Base-by-base conservation (phyloP, 495 filamentous ascomycete species). In the Penicillium lividum region DNA sequence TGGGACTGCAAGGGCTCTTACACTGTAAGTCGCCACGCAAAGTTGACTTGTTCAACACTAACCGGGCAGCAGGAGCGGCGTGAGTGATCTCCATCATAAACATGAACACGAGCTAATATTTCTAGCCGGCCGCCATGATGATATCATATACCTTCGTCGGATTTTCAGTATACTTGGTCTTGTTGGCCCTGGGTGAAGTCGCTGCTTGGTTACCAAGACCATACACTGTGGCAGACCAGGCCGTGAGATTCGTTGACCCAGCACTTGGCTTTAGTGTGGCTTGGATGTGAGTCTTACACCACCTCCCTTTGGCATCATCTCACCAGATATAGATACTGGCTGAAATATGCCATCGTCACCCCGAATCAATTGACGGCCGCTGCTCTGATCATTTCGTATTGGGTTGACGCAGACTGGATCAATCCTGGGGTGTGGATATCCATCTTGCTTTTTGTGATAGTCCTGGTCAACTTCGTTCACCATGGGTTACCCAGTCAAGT, bases 341-440 rank as follows among this genome's bases (percentile, higher is more conserved):
- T 80, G 59, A 89, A 87, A 68, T 91, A 90, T 69, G 85, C 89
- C 61, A 87, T 94, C 53, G 78, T 89, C 44, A 87, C 89, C 10
- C 88, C 89, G 4, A 92, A 91, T 62, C 89, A 94, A 61, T 73
- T 92, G 40, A 92, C 88, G 13, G 89, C 90, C 25, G 84, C 86
- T 16, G 82, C 86, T 10, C 69, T 93, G 13, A 80, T 93, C 9
- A 78, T 93, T 9, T 80, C 86, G 48, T 88, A 84, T 54, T 96
- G 91, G 91, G 61, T 82, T 13, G 77, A 81, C 13, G 68, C 77
- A 4, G 58, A 67, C 25, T 46, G 72, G 38, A 80, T 92, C 48
- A 91, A 92, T 58, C 83, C 88, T 0, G 87, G 84, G n/a, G 84
- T 89, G 0, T 93, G 84, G 80, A 90, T 92, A 43, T 79, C 85